Conservation (phyloP, 2,329 filamentous ascomycete species). For the Capronia coronata region DNA sequence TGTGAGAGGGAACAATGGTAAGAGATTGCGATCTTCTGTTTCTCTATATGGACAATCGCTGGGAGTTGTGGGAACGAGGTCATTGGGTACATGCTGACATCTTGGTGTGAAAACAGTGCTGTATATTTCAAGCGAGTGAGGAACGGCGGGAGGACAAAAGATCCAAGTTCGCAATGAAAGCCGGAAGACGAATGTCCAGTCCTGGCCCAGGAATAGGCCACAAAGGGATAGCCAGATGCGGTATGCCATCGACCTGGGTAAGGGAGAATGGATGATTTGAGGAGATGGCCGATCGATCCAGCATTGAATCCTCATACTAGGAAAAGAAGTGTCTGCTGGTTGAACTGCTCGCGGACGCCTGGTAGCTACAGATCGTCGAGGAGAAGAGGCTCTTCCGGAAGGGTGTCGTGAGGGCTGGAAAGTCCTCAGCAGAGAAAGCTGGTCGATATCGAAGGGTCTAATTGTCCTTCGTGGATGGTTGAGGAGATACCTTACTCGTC, state of each 20-base stretch:
- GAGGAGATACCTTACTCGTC: conserved; percentile 39
- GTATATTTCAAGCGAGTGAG: conserved; percentile 27
- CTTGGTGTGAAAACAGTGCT: conserved; percentile 17
- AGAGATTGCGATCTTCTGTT: background rate
- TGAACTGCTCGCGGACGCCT: too few species aligned
- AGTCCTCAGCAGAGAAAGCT: too few species aligned
- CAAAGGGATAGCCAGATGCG: background rate
- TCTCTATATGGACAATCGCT: too few species aligned
- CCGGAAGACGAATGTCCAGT: background rate
- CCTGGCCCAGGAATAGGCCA: background rate
- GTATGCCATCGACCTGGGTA: background rate
- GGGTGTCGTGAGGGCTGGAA: too few species aligned
- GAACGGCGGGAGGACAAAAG: background rate
- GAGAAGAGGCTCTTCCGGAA: too few species aligned
- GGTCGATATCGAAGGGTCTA: too few species aligned
- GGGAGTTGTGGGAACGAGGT: too few species aligned
- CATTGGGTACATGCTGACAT: background rate
- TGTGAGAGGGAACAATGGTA: conserved; percentile 92
- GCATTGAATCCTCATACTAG: too few species aligned
- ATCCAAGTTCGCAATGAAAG: too few species aligned
- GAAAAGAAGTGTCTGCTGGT: too few species aligned
- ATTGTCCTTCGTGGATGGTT: conserved; percentile 23
- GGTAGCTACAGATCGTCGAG: too few species aligned
- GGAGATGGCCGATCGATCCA: background rate
- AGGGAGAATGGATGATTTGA: background rate